Evolutionary conservation across 2,329 filamentous ascomycete species (phyloP).

Genomic region (Plectosphaerella plurivora): DNA sequence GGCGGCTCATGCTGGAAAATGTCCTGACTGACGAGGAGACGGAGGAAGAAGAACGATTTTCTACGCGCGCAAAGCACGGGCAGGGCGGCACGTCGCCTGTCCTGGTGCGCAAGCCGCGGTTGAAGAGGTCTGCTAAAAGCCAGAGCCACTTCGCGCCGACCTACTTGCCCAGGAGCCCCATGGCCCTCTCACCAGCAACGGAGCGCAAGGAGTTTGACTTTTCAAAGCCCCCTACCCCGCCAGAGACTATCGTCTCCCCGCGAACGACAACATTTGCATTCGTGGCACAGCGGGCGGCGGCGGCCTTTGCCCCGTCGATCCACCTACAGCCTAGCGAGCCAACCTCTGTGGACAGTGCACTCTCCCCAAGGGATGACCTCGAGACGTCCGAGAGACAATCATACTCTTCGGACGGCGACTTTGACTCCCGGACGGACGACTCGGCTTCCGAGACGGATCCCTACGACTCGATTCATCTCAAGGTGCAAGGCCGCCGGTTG

Average conservation of each 20-base stretch:
- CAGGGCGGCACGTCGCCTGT: conserved; percentile 17
- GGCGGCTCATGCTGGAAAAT: conserved; percentile 29
- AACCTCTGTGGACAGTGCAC: not conserved
- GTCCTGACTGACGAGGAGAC: conserved; percentile 39
- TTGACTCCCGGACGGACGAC: conserved; percentile 9
- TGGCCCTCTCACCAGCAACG: conserved; percentile 15
- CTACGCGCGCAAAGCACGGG: conserved; percentile 30
- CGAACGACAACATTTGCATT: not conserved
- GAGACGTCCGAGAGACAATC: not conserved
- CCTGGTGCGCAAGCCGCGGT: conserved; percentile 29
- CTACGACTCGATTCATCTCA: conserved; percentile 9
- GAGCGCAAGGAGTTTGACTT: conserved; percentile 18
- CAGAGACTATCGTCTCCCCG: not conserved
- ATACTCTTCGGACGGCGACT: conserved; percentile 10
- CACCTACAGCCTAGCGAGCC: not conserved
- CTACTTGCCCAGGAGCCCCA: conserved; percentile 15
- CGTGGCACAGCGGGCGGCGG: not conserved
- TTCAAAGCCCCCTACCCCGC: conserved; percentile 8
- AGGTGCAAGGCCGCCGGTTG: not conserved
- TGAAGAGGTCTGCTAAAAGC: conserved; percentile 36
- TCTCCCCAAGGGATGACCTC: not conserved
- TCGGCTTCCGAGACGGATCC: conserved; percentile 11
- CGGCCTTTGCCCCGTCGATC: not conserved
- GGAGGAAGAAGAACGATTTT: conserved; percentile 37
- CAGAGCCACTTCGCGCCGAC: conserved; percentile 25